Evolutionary conservation across 2,329 filamentous ascomycete genomes (phyloP).

Genomic region (Colletotrichum cuscutae): DNA sequence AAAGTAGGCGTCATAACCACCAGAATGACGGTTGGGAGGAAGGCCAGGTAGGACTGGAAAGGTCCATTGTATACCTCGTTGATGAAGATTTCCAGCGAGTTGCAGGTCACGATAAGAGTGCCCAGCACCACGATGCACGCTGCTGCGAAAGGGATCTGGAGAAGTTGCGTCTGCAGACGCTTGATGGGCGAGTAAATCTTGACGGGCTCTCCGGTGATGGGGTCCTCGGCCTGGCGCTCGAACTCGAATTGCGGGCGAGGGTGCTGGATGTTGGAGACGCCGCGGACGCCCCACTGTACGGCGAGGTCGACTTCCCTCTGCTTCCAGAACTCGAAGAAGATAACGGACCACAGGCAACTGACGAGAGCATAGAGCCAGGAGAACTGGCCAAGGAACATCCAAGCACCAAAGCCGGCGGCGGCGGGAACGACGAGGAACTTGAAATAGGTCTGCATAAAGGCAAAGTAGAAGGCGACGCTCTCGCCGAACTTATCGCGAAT

Average conservation of each 20-base stretch:
- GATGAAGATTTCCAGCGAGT: slow-evolving; percentile 95
- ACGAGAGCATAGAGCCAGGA: slow-evolving; percentile 83
- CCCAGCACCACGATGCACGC: slow-evolving; percentile 79
- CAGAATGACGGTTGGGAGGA: slow-evolving; percentile 89
- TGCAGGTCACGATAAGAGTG: slow-evolving; percentile 84
- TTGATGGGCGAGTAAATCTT: slow-evolving; percentile 81
- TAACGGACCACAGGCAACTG: slow-evolving; percentile 85
- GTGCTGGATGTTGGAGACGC: slow-evolving; percentile 83
- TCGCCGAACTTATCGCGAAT: slow-evolving; percentile 84
- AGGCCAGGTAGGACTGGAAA: slow-evolving; percentile 86
- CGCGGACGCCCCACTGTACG: slow-evolving; percentile 88
- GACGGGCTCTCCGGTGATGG: slow-evolving; percentile 82
- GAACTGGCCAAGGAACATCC: slow-evolving; percentile 86
- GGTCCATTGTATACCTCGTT: slow-evolving; percentile 93
- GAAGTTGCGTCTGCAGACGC: slow-evolving; percentile 78
- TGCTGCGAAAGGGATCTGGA: slow-evolving; percentile 87
- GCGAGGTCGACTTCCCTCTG: slow-evolving; percentile 88
- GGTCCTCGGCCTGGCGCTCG: slow-evolving; percentile 81
- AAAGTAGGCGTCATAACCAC: slow-evolving; percentile 84
- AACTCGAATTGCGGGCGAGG: slow-evolving; percentile 82
- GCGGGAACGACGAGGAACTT: slow-evolving; percentile 86
- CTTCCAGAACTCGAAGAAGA: slow-evolving; percentile 97
- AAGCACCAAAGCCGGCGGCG: slow-evolving; percentile 78
- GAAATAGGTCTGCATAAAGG: slow-evolving; percentile 92
- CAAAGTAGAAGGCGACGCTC: slow-evolving; percentile 93